Evolutionary conservation across 345 rosid species (phyloP).

Genomic region (Dipteronia dyeriana): DNA sequence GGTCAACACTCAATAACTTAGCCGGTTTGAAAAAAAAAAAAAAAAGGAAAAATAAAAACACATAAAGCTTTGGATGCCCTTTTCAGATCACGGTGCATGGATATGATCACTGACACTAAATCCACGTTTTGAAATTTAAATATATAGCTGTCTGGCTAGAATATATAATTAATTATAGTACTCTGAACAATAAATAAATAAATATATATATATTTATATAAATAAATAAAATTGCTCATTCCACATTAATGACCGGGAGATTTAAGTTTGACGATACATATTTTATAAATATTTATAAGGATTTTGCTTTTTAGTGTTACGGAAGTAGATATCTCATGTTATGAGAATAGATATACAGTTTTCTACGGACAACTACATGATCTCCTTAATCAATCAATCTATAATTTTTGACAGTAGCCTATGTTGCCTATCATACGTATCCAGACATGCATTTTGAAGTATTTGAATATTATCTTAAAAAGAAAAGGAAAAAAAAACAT

Average conservation of each 20-base stretch:
- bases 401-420: background rate
- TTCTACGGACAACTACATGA: too few species aligned
- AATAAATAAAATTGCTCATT: too few species aligned
- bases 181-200: background rate
- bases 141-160: background rate
- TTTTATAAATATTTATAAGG: too few species aligned
- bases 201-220: too few species aligned
- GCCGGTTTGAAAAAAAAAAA: too few species aligned
- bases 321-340: too few species aligned
- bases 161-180: background rate
- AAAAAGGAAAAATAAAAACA: too few species aligned
- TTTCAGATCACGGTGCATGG: background rate
- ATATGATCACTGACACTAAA: background rate
- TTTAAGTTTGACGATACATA: too few species aligned
- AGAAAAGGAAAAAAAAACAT: background rate
- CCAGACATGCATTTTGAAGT: background rate
- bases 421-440: background rate
- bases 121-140: background rate
- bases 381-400: background rate
- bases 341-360: too few species aligned
- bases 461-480: background rate
- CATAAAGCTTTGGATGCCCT: background rate
- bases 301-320: too few species aligned
- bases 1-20: too few species aligned
- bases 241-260: too few species aligned